phyloP scores from a whole-genome alignment of 768 basidiomycete genomes.

The Boletus edulis region DNA sequence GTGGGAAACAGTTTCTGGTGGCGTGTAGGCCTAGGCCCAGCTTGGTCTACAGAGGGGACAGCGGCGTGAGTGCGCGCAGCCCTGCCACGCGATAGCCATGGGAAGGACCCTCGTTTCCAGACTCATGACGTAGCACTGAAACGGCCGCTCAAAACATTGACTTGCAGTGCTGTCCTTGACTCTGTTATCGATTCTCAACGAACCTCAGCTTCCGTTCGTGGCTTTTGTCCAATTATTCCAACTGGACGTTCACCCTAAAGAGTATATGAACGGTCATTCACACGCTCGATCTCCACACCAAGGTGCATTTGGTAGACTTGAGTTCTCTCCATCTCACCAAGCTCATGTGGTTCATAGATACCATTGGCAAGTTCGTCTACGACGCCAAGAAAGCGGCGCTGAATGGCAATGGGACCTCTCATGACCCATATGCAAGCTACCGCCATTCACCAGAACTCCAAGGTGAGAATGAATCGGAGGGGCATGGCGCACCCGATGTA shows the following conservation, averaged over 20 bases:
- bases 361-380: neutral
- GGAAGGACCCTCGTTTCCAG: no score
- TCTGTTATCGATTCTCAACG: no score
- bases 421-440: neutral
- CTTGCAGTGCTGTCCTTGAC: no score
- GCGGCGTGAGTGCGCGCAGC: no score
- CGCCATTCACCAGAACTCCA: conserved; percentile 3
- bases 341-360: conserved; percentile 14
- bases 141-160: no score
- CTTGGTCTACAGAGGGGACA: no score
- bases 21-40: no score
- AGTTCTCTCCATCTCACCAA: neutral
- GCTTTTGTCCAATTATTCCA: no score
- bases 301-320: conserved; percentile 9
- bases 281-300: conserved; percentile 1
- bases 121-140: no score
- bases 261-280: conserved; percentile 8
- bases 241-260: neutral
- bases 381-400: conserved; percentile 10
- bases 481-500: neutral
- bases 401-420: neutral
- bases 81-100: no score
- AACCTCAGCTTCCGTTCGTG: no score
- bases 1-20: no score
- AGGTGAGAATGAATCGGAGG: conserved; percentile 12